Percentiles rank a stretch among this genome's conserved stretches.
Conservation (phyloP, 2,329 filamentous ascomycete genomes). For the Grosmannia clavigera region DNA sequence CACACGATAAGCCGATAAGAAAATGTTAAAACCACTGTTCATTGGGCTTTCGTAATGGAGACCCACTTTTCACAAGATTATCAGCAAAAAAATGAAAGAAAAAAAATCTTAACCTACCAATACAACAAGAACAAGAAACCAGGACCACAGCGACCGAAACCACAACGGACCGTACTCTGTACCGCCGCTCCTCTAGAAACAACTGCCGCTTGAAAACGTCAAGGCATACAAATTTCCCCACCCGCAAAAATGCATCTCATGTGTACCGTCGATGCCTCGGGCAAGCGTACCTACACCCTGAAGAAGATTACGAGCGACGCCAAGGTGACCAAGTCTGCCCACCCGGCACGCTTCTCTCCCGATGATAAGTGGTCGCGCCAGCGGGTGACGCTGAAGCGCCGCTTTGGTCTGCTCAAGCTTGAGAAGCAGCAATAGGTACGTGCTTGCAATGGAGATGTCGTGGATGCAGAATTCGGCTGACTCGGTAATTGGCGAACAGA, state of each 20-base stretch:
- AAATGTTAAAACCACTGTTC: background rate
- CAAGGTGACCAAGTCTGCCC: conserved; percentile 87
- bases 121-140: background rate
- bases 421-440: conserved; percentile 50
- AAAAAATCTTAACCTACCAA: background rate
- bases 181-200: background rate
- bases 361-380: conserved; percentile 99
- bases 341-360: conserved; percentile 91
- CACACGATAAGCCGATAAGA: background rate
- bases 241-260: conserved; percentile 42
- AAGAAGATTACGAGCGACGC: conserved; percentile 69
- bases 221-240: background rate
- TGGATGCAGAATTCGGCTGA: background rate
- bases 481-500: background rate
- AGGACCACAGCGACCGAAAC: background rate
- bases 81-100: background rate
- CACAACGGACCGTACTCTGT: background rate
- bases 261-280: conserved; percentile 74
- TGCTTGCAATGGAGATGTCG: conserved; percentile 21
- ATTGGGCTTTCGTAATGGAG: background rate
- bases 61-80: background rate
- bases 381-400: conserved; percentile 86
- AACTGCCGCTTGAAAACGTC: background rate
- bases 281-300: conserved; percentile 88
- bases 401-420: conserved; percentile 68